A percentile compares a stretch with the other conserved stretches of the same genome.
phyloP scores from a whole-genome alignment of 2,329 filamentous ascomycete genomes.

The Botrytis aclada region DNA sequence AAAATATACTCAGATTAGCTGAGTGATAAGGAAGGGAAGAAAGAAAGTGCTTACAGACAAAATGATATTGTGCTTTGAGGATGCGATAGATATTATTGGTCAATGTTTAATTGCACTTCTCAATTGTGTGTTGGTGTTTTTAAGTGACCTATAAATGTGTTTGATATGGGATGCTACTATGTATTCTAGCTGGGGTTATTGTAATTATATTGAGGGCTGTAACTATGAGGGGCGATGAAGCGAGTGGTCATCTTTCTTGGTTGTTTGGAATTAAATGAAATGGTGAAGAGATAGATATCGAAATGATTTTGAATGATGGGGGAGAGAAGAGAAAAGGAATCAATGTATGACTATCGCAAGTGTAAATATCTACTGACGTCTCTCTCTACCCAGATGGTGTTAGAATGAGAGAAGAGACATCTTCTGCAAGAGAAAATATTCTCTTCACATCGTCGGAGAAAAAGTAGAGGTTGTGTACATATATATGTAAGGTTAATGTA shows the following conservation, averaged over 20 bases:
- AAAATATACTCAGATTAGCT: not conserved
- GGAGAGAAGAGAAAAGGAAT: not conserved
- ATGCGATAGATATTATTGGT: not conserved
- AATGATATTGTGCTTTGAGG: not conserved
- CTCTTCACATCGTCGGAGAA: not conserved
- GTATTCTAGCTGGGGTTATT: not conserved
- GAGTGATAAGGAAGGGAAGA: not conserved
- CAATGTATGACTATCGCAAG: not conserved
- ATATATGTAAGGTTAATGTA: no score
- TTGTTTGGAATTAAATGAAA: not conserved
- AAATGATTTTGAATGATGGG: not conserved
- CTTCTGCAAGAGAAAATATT: fast-evolving
- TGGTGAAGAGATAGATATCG: not conserved
- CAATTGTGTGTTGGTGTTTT: not conserved
- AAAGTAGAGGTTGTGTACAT: no score
- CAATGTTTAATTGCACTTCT: not conserved
- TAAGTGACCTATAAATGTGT: not conserved
- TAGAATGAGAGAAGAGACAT: not conserved
- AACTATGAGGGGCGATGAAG: not conserved
- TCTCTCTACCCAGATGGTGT: not conserved
- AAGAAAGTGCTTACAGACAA: not conserved
- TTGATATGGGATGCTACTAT: not conserved
- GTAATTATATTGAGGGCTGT: not conserved
- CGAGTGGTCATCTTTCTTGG: not conserved
- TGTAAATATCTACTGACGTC: not conserved